These are phyloP conservation scores for Polyporus arcularius DNA, from an alignment of 768 basidiomycete species.

Conservation along the genomic window DNA sequence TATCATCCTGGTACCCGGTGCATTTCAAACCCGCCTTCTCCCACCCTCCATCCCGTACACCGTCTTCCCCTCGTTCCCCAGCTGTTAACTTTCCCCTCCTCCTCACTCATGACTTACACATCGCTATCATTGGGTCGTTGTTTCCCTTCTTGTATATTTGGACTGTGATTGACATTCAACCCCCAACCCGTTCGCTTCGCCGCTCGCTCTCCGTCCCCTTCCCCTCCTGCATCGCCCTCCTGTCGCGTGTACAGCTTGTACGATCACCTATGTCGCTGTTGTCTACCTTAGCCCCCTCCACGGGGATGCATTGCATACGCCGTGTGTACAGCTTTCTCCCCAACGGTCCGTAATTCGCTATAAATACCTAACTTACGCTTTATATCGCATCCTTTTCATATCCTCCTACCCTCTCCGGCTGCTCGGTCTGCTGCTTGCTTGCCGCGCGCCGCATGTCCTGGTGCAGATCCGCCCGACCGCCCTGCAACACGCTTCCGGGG, in stretches of 20 bases:
- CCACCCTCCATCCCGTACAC: constrained; percentile 6
- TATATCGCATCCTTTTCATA: no score
- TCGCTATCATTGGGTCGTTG: constrained; percentile 19
- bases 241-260: constrained; percentile 27
- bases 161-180: constrained; percentile 19
- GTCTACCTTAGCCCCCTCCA: constrained; percentile 17
- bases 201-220: not conserved
- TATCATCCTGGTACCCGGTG: constrained; percentile 2
- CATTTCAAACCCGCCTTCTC: constrained; percentile 6
- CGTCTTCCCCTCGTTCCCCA: constrained; percentile 7
- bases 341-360: constrained; percentile 23
- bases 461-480: no score
- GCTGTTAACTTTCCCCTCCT: constrained; percentile 14
- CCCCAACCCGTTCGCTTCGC: not conserved
- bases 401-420: no score
- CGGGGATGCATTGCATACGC: constrained; percentile 9
- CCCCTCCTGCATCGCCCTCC: constrained; percentile 4
- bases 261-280: constrained; percentile 20
- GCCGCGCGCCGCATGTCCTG: no score
- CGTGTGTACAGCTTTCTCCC: constrained; percentile 19
- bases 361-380: constrained; percentile 13
- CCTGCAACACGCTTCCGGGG: no score
- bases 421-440: no score
- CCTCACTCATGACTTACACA: constrained; percentile 12
- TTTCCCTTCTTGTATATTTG: constrained; percentile 22